A percentile compares a stretch with the other conserved stretches of the same genome.
Conservation (phyloP, 1,284 basidiomycete genomes). For the Fomitopsis betulina region DNA sequence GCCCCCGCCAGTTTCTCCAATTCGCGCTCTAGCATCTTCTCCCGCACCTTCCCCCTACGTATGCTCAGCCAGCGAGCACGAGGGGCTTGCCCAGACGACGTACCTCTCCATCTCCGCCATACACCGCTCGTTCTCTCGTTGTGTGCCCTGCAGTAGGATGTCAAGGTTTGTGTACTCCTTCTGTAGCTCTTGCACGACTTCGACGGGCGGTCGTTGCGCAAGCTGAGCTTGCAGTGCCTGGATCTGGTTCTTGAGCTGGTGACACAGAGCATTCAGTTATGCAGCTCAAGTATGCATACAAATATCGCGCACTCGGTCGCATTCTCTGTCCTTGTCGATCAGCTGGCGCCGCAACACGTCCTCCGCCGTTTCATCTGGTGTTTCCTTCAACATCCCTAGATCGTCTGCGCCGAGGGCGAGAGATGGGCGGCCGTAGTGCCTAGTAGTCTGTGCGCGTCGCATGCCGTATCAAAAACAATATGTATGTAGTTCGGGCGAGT, state of each 20-base stretch:
- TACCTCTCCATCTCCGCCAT: conserved; percentile 73
- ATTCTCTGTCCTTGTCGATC: conserved; percentile 67
- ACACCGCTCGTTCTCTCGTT: conserved; percentile 72
- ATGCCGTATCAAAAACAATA: conserved; percentile 10
- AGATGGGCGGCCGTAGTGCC: conserved; percentile 48
- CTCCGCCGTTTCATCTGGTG: conserved; percentile 49
- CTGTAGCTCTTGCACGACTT: conserved; percentile 56
- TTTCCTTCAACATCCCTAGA: conserved; percentile 54
- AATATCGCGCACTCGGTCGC: conserved; percentile 48
- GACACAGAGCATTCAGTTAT: not conserved
- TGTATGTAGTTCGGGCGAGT: not conserved
- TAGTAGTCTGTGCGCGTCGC: conserved; percentile 33
- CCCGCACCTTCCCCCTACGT: conserved; percentile 33
- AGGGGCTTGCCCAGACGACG: not conserved
- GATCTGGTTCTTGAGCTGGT: conserved; percentile 51
- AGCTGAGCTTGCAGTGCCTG: conserved; percentile 60
- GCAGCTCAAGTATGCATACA: not conserved
- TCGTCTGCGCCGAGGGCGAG: conserved; percentile 46
- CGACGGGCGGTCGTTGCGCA: conserved; percentile 56
- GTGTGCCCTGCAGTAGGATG: conserved; percentile 66
- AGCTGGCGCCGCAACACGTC: conserved; percentile 58
- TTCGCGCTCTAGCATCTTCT: conserved; percentile 69
- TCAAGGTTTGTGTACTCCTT: conserved; percentile 71
- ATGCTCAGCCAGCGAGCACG: not conserved
- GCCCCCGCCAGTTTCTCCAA: conserved; percentile 63